Percentiles rank a stretch among this genome's conserved stretches.
phyloP scores from a whole-genome alignment of 2,329 filamentous ascomycete species.

The Penicillium psychrosexuale region DNA sequence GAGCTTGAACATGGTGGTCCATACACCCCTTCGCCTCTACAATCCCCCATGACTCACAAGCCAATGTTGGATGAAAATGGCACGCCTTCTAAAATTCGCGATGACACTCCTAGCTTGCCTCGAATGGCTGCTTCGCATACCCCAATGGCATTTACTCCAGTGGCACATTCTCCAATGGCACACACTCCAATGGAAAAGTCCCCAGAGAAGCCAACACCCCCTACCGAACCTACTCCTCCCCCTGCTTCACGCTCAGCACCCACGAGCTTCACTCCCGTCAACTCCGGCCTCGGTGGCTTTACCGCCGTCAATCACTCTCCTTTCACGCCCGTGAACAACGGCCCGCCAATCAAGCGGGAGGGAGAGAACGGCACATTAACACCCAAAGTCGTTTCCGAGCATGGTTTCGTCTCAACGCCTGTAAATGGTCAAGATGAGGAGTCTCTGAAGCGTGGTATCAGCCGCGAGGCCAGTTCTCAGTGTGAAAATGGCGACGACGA shows the following conservation, averaged over 20 bases:
- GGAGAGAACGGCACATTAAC: constrained; percentile 57
- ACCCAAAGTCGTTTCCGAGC: constrained; percentile 61
- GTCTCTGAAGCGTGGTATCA: constrained; percentile 73
- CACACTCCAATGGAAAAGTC: constrained; percentile 49
- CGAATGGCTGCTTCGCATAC: constrained; percentile 57
- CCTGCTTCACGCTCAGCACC: constrained; percentile 32
- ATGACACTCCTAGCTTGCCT: constrained; percentile 65
- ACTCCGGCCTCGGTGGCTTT: constrained; percentile 55
- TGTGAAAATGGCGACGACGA: constrained; percentile 55
- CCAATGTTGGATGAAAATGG: constrained; percentile 36
- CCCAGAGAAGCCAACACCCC: constrained; percentile 34
- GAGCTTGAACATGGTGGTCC: constrained; percentile 92
- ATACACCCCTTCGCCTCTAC: constrained; percentile 71
- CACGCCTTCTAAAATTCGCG: constrained; percentile 51
- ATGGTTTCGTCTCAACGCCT: constrained; percentile 58
- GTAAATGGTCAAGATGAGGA: constrained; percentile 53
- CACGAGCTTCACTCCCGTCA: constrained; percentile 69
- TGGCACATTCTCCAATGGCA: constrained; percentile 26
- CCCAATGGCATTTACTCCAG: constrained; percentile 32
- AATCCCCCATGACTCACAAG: constrained; percentile 66
- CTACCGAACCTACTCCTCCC: constrained; percentile 40
- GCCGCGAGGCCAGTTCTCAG: constrained; percentile 51
- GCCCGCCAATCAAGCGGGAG: constrained; percentile 49
- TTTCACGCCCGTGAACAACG: constrained; percentile 43
- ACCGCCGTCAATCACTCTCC: constrained; percentile 57